Percentiles rank a stretch among this genome's conserved stretches.
Conservation (phyloP, 2,329 filamentous ascomycete species). For the Colletotrichum cordylinicola region DNA sequence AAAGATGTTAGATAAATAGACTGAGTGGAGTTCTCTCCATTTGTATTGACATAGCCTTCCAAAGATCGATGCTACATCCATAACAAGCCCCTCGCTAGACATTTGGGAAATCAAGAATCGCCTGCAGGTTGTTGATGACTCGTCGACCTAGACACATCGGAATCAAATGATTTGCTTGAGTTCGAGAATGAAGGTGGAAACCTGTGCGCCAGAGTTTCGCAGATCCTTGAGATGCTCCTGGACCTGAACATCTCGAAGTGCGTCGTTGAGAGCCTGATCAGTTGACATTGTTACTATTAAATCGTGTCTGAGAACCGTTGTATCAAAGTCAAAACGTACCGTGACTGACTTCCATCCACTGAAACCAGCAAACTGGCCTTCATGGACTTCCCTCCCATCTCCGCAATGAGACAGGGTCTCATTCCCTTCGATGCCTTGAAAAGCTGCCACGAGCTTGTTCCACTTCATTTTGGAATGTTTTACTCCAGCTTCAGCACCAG, state of each 20-base stretch:
- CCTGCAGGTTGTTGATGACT: not conserved
- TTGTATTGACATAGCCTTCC: not conserved
- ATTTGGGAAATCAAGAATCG: not conserved
- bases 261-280: not conserved
- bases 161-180: not conserved
- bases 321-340: not conserved
- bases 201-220: not conserved
- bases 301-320: not conserved
- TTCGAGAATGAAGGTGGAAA: not conserved
- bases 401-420: not conserved
- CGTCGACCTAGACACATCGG: not conserved
- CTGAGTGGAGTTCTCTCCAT: not conserved
- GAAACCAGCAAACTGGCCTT: not conserved
- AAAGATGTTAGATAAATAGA: not conserved
- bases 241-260: not conserved
- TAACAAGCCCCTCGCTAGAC: not conserved
- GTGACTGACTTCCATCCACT: slow-evolving; percentile 1
- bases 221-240: not conserved
- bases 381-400: not conserved
- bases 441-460: not conserved
- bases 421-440: not conserved
- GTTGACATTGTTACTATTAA: not conserved
- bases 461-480: not conserved
- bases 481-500: not conserved
- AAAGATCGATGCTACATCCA: not conserved